Evolutionary conservation across 1,284 basidiomycete species (phyloP), one percentile per base, ranked within the genome.

Genomic region (Athelia psychrophila): DNA sequence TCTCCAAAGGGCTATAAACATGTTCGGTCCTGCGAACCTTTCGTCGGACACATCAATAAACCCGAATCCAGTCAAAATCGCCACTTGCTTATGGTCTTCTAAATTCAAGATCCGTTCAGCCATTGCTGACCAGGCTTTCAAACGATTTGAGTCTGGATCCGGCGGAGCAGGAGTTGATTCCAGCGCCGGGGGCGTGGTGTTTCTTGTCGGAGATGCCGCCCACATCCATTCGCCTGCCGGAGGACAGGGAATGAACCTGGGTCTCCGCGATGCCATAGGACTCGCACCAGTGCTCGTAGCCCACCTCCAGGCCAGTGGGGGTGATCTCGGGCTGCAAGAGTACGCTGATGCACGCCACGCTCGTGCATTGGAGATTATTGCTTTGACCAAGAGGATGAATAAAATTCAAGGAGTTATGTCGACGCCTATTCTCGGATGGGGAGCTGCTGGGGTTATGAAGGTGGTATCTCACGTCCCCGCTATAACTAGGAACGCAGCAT

Each of bases 211-310:
- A 19, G 76, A 76, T 55, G 71, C 74, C 3, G 73, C 73, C 6
- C 76, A 78, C 59, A 70, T 75, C 25, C 75, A 75, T 53, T 68
- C 71, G 3, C 75, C 75, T 19, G 60, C 67, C 3, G 74, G 73
- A 15, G 75, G 74, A 1, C 73, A 75, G 50, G 75, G 75, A 5
- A 75, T 76, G 72, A 75, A 75, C 45, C 66, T 75, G 10, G 72
- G 72, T 8, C 63, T 77, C n/a, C 68, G 74, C 22, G 75, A 77
- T 53, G 72, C 72, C 1, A 62, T 73, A 20, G 61, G 61, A 33
- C 60, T 74, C 1, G 72, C 66, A 19, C 59, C 58, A 12, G 58
- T 59, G 3, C 52, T 65, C n/a, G 52, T 55, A 16, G 49, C 44
- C 44, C 56, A 54, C 25, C 32, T 57, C 12, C 19, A 32, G 36